phyloP scores from a whole-genome alignment of 2,329 filamentous ascomycete genomes.

The Chaetomium globosum region DNA sequence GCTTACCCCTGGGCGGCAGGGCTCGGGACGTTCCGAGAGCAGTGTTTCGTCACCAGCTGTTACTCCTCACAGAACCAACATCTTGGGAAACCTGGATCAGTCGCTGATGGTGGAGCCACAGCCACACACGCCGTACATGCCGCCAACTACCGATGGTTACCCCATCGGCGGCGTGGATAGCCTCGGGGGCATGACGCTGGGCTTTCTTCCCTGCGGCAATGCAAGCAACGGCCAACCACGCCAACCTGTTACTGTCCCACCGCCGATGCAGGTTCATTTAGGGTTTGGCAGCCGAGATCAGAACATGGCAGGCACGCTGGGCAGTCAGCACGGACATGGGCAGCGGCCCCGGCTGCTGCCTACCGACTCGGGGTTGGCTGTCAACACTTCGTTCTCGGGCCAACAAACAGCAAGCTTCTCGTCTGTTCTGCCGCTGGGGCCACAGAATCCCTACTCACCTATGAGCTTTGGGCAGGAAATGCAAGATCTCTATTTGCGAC shows the following conservation, averaged over 20 bases:
- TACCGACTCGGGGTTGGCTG: background rate
- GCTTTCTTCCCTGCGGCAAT: background rate
- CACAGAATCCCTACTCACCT: background rate
- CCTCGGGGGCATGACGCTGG: background rate
- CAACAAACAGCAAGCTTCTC: background rate
- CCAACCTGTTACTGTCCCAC: slow-evolving; percentile 8
- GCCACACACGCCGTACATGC: background rate
- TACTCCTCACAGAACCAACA: slow-evolving; percentile 20
- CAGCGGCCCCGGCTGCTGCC: background rate
- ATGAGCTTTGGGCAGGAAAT: background rate
- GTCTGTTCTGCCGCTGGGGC: background rate
- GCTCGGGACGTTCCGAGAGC: slow-evolving; percentile 21
- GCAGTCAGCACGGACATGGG: background rate
- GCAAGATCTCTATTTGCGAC: background rate
- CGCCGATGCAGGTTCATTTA: slow-evolving; percentile 3
- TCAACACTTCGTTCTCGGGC: background rate
- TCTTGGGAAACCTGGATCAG: slow-evolving; percentile 17
- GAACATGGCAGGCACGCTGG: background rate
- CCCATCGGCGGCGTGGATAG: background rate
- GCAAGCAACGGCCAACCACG: background rate
- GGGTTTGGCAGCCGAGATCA: slow-evolving; percentile 1
- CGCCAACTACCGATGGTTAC: background rate
- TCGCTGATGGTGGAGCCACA: background rate
- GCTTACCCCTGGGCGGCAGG: background rate
- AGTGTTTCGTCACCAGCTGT: slow-evolving; percentile 25